Evolutionary conservation across 768 basidiomycete species (phyloP).

Genomic region (Amanita fuliginea): DNA sequence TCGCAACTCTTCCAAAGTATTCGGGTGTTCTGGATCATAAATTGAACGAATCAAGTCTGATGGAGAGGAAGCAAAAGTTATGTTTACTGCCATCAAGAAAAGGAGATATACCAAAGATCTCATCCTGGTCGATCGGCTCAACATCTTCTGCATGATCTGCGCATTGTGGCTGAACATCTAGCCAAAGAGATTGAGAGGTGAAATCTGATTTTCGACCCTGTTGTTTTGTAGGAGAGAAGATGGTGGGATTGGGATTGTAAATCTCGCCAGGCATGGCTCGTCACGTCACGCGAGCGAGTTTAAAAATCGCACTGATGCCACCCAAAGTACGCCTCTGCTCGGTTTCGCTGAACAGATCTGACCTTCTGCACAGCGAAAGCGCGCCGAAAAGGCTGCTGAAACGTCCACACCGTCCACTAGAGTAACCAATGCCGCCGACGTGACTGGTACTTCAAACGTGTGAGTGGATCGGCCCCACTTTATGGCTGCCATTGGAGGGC

Average conservation of each 20-base stretch:
- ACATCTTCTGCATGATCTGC: conserved; percentile 41
- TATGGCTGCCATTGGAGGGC: not conserved
- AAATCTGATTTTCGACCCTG: conserved; percentile 30
- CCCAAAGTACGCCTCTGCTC: conserved; percentile 19
- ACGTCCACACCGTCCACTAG: conserved; percentile 27
- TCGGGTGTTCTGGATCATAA: conserved; percentile 92
- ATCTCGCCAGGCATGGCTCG: conserved; percentile 28
- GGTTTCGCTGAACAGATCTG: not conserved
- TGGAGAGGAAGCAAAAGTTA: not conserved
- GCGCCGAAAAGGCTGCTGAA: conserved; percentile 27
- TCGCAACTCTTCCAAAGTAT: conserved; percentile 86
- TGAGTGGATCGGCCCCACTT: not conserved
- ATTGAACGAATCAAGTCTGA: conserved; percentile 87
- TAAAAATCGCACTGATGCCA: conserved; percentile 18
- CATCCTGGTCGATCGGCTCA: conserved; percentile 81
- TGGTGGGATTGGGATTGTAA: conserved; percentile 86
- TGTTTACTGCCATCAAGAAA: not conserved
- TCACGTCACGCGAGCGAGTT: conserved; percentile 18
- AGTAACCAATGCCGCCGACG: conserved; percentile 27
- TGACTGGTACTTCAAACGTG: not conserved
- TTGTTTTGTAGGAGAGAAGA: conserved; percentile 50
- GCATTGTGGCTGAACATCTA: conserved; percentile 31
- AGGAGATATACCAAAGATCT: conserved; percentile 77
- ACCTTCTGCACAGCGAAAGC: conserved; percentile 41
- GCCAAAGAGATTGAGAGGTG: conserved; percentile 49